A percentile compares a stretch with the other conserved stretches of the same genome.
These are phyloP conservation scores for Phytopythium kandeliae DNA, from an alignment of 352 stramenopile genomes.

Conservation along the genomic window DNA sequence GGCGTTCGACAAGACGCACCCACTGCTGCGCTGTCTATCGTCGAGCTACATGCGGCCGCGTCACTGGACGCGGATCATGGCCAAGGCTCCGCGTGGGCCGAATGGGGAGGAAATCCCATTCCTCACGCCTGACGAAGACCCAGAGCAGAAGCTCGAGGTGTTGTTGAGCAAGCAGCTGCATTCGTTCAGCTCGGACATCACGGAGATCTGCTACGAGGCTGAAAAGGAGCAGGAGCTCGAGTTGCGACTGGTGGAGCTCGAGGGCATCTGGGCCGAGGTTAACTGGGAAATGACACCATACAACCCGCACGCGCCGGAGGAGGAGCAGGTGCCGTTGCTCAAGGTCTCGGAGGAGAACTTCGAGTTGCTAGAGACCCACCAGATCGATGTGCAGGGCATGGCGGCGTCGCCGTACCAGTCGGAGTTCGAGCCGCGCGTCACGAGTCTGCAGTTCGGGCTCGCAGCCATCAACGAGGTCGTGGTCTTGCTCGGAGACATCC, in stretches of 20 bases:
- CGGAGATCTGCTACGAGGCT: slow-evolving; percentile 95
- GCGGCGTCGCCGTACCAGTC: slow-evolving; percentile 92
- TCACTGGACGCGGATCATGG: slow-evolving; percentile 92
- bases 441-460: slow-evolving; percentile 82
- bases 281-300: slow-evolving; percentile 93
- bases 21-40: slow-evolving; percentile 67
- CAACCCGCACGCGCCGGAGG: slow-evolving; percentile 68
- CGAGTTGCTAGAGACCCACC: slow-evolving; percentile 94
- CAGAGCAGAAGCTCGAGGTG: slow-evolving; percentile 85
- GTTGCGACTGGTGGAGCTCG: slow-evolving; percentile 86
- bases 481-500: slow-evolving; percentile 92
- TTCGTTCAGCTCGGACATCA: slow-evolving; percentile 93
- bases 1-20: slow-evolving; percentile 82
- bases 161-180: slow-evolving; percentile 93
- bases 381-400: slow-evolving; percentile 96
- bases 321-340: slow-evolving; percentile 85
- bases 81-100: slow-evolving; percentile 52
- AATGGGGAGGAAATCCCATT: slow-evolving; percentile 45
- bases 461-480: slow-evolving; percentile 92
- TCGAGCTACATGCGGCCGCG: slow-evolving; percentile 90
- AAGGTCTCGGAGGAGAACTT: slow-evolving; percentile 96
- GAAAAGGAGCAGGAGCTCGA: slow-evolving; percentile 97
- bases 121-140: slow-evolving; percentile 90
- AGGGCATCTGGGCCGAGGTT: slow-evolving; percentile 89
- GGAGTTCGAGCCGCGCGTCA: slow-evolving; percentile 92